Conservation (phyloP, 176 grass and related monocot species). For the Phoenix dactylifera region DNA sequence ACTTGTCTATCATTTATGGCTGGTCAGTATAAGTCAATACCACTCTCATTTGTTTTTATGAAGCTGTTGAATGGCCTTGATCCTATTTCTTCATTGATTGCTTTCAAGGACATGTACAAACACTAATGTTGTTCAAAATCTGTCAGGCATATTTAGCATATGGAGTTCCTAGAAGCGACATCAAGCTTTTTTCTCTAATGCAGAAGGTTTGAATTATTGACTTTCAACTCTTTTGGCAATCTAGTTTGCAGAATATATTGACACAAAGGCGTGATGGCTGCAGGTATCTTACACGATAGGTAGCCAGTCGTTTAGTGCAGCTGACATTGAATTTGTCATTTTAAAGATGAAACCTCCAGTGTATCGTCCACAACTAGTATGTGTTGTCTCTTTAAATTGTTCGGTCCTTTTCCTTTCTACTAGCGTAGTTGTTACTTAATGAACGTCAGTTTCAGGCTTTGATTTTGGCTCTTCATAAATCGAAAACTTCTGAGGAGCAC, state of each 20-base stretch:
- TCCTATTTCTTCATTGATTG: no score
- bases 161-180: constrained; percentile 82
- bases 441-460: constrained; percentile 46
- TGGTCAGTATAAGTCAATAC: no score
- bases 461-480: constrained; percentile 85
- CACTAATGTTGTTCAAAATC: constrained; percentile 9
- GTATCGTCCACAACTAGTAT: constrained; percentile 80
- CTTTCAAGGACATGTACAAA: not conserved
- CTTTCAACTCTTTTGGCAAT: constrained; percentile 10
- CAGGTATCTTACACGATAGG: constrained; percentile 93
- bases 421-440: constrained; percentile 26
- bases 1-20: no score
- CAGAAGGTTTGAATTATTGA: constrained; percentile 61
- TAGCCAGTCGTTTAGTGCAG: constrained; percentile 85
- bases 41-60: no score
- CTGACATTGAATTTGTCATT: constrained; percentile 89
- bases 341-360: constrained; percentile 84
- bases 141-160: constrained; percentile 93
- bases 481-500: constrained; percentile 85
- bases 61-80: no score
- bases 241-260: constrained; percentile 9
- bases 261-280: constrained; percentile 3
- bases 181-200: constrained; percentile 98
- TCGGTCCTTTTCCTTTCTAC: constrained; percentile 3
- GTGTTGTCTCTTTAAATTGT: constrained; percentile 7